A percentile compares a stretch with the other conserved stretches of the same genome.
phyloP scores from a whole-genome alignment of 352 stramenopile species.

The Peronospora farinosa region DNA sequence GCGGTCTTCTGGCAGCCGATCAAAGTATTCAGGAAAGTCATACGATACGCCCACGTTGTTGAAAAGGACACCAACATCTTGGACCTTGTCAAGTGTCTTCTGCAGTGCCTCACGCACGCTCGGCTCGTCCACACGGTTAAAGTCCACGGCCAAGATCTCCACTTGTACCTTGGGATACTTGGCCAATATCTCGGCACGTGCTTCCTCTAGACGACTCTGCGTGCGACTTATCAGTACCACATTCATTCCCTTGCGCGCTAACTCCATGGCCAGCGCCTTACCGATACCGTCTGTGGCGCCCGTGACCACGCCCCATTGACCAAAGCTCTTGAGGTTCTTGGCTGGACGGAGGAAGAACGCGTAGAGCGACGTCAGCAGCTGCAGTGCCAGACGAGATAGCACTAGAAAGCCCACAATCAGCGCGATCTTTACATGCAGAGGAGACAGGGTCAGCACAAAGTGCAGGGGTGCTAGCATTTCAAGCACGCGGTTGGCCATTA shows the following conservation, averaged over 20 bases:
- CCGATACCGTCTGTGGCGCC: conserved; percentile 93
- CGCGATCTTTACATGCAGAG: conserved; percentile 40
- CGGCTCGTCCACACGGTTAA: conserved; percentile 85
- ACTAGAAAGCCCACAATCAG: conserved; percentile 42
- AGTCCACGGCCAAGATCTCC: conserved; percentile 90
- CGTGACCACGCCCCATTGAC: conserved; percentile 96
- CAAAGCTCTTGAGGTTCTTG: conserved; percentile 92
- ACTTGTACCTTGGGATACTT: conserved; percentile 88
- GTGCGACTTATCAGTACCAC: conserved; percentile 97
- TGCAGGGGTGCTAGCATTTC: conserved; percentile 28
- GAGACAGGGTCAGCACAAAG: conserved; percentile 26
- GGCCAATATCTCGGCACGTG: conserved; percentile 90
- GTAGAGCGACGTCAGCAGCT: conserved; percentile 50
- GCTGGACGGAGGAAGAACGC: conserved; percentile 90
- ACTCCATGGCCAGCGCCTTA: conserved; percentile 89
- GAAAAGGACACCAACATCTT: conserved; percentile 96
- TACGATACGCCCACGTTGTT: conserved; percentile 99
- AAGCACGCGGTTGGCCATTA: conserved; percentile 25
- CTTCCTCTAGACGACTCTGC: conserved; percentile 91
- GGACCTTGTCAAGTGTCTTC: conserved; percentile 50
- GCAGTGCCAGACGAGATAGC: conserved; percentile 45
- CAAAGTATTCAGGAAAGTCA: conserved; percentile 96
- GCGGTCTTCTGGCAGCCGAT: conserved; percentile 92
- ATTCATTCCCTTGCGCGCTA: conserved; percentile 96
- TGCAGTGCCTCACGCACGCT: conserved; percentile 50